These are phyloP conservation scores for Mollisiaceae sp. DNA, from an alignment of 2,329 filamentous ascomycete genomes.

Conservation along the genomic window DNA sequence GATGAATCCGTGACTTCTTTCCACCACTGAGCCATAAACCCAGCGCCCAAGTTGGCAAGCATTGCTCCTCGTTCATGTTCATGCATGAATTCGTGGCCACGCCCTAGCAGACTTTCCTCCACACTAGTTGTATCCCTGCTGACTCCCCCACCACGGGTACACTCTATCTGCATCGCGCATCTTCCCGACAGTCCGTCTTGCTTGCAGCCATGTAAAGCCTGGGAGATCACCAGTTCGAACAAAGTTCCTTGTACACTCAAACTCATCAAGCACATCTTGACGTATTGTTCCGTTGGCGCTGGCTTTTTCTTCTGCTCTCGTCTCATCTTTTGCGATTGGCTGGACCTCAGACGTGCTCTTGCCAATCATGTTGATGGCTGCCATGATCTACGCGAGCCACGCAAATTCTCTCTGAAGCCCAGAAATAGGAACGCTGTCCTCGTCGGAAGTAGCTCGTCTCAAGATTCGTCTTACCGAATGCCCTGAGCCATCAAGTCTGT, in stretches of 20 bases:
- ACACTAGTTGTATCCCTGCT: slow-evolving; percentile 38
- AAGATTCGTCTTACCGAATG: slow-evolving; percentile 38
- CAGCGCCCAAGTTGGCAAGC: slow-evolving; percentile 33
- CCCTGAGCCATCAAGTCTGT: slow-evolving; percentile 30
- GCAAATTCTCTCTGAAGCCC: slow-evolving; percentile 47
- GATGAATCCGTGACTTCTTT: slow-evolving; percentile 30
- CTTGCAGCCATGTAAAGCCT: slow-evolving; percentile 38
- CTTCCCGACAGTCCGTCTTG: slow-evolving; percentile 42
- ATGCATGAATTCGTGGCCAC: slow-evolving; percentile 46
- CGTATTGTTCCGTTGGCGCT: slow-evolving; percentile 41
- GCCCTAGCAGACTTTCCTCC: slow-evolving; percentile 34
- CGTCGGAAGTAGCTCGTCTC: slow-evolving; percentile 40
- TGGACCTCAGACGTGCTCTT: slow-evolving; percentile 39
- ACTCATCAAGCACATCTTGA: slow-evolving; percentile 37
- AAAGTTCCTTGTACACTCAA: slow-evolving; percentile 37
- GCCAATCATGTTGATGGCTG: slow-evolving; percentile 54
- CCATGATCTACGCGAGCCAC: slow-evolving; percentile 49
- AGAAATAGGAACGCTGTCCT: slow-evolving; percentile 43
- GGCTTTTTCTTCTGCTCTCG: slow-evolving; percentile 33
- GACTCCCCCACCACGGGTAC: slow-evolving; percentile 38
- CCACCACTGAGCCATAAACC: slow-evolving; percentile 21
- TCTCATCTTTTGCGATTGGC: slow-evolving; percentile 50
- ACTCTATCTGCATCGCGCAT: slow-evolving; percentile 43
- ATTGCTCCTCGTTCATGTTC: slow-evolving; percentile 41
- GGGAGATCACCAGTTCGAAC: slow-evolving; percentile 43